Evolutionary conservation across 495 filamentous ascomycete genomes (phyloP).

Genomic region (Thozetella sp.): DNA sequence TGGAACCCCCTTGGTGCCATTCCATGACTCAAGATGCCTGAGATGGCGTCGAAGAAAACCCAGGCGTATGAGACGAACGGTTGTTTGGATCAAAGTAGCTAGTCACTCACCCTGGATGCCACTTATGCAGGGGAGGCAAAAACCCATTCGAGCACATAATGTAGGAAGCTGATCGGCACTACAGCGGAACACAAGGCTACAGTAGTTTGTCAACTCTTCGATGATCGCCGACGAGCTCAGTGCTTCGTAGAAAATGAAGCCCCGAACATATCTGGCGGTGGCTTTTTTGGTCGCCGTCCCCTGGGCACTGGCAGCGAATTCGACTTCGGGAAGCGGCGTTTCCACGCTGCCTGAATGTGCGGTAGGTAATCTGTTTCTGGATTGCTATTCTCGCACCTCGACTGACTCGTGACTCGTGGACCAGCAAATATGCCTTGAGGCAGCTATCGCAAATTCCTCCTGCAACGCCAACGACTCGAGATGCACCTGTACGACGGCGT

Average conservation of each 20-base stretch:
- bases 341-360: not conserved
- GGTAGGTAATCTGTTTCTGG: not conserved
- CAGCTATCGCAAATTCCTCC: conserved; percentile 19
- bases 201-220: not conserved
- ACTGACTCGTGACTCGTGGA: not conserved
- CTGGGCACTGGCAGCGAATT: not conserved
- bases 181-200: not conserved
- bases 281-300: not conserved
- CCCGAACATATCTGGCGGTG: not conserved
- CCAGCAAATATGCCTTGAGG: conserved; percentile 19
- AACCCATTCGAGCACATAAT: not conserved
- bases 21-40: not conserved
- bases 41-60: not conserved
- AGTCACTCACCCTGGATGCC: not conserved
- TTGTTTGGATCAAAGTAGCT: not conserved
- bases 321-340: not conserved
- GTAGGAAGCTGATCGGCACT: not conserved
- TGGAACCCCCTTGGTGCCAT: not conserved
- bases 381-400: not conserved
- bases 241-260: not conserved
- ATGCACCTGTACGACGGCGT: conserved; percentile 28
- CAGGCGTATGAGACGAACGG: not conserved
- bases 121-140: not conserved
- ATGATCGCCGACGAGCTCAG: not conserved
- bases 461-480: conserved; percentile 27